Conservation (phyloP, 2,329 filamentous ascomycete genomes). For the Hymenoscyphus albidus region DNA sequence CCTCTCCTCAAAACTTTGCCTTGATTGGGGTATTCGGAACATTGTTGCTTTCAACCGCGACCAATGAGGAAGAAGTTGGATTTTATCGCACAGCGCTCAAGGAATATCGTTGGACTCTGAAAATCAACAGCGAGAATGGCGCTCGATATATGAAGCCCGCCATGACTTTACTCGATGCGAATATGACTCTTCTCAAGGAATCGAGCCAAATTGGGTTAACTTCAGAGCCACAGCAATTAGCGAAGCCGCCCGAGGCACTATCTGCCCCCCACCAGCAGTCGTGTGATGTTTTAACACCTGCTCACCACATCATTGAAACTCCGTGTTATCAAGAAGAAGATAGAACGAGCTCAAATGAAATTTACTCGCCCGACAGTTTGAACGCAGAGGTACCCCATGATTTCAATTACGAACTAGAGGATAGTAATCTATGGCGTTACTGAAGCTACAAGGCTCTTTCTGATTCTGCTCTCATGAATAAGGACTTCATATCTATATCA, state of each 20-base stretch:
- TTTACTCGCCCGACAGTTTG: constrained; percentile 10
- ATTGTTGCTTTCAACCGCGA: constrained; percentile 33
- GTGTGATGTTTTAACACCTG: constrained; percentile 18
- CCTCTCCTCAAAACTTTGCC: constrained; percentile 42
- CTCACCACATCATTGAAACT: constrained; percentile 19
- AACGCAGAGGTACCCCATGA: constrained; percentile 17
- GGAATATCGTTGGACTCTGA: constrained; percentile 31
- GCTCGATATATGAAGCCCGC: constrained; percentile 28
- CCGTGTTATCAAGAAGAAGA: constrained; percentile 17
- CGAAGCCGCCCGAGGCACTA: constrained; percentile 11
- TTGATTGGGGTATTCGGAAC: constrained; percentile 42
- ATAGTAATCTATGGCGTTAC: constrained; percentile 19
- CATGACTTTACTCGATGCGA: constrained; percentile 28
- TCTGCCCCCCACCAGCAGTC: neutral
- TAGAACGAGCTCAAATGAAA: constrained; percentile 10
- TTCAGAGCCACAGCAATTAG: neutral
- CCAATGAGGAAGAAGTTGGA: constrained; percentile 23
- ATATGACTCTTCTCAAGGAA: constrained; percentile 21
- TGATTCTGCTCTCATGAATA: neutral
- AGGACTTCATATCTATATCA: neutral
- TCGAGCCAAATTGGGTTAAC: neutral
- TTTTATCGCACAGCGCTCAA: constrained; percentile 27
- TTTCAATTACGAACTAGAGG: constrained; percentile 18
- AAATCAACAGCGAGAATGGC: constrained; percentile 31
- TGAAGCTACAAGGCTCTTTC: neutral